Percentiles rank a stretch among this genome's conserved stretches.
These are phyloP conservation scores for Botrytis squamosa DNA, from an alignment of 2,329 filamentous ascomycete species.

Conservation along the genomic window DNA sequence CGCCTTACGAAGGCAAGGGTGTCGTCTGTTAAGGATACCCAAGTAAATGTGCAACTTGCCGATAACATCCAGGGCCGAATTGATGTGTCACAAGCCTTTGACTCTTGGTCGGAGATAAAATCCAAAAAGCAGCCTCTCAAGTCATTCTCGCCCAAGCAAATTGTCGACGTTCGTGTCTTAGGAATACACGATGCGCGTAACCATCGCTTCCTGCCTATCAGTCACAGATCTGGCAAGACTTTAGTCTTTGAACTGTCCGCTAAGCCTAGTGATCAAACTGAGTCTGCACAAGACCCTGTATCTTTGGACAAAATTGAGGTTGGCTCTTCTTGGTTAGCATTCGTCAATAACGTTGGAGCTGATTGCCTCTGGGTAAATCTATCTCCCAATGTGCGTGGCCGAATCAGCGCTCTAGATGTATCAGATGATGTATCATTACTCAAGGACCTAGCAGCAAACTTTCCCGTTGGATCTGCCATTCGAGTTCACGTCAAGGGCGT, in stretches of 20 bases:
- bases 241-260: constrained; percentile 82
- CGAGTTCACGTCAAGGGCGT: constrained; percentile 75
- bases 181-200: constrained; percentile 88
- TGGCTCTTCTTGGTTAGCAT: constrained; percentile 73
- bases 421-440: constrained; percentile 82
- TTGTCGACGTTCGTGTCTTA: constrained; percentile 72
- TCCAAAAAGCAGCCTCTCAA: constrained; percentile 79
- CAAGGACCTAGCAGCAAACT: constrained; percentile 72
- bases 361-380: constrained; percentile 88
- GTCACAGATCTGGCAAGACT: constrained; percentile 76
- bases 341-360: constrained; percentile 83
- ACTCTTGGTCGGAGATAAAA: constrained; percentile 81
- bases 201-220: constrained; percentile 87
- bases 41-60: constrained; percentile 85
- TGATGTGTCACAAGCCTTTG: constrained; percentile 87
- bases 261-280: constrained; percentile 60
- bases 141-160: constrained; percentile 68
- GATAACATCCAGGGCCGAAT: constrained; percentile 91
- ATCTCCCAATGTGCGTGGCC: constrained; percentile 81
- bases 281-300: constrained; percentile 60
- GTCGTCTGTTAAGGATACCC: constrained; percentile 82
- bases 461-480: constrained; percentile 86
- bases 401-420: constrained; percentile 78
- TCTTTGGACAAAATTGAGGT: constrained; percentile 70
- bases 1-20: constrained; percentile 74